Evolutionary conservation across 305 asterid genomes (phyloP).

Genomic region (Salvia sclarea): DNA sequence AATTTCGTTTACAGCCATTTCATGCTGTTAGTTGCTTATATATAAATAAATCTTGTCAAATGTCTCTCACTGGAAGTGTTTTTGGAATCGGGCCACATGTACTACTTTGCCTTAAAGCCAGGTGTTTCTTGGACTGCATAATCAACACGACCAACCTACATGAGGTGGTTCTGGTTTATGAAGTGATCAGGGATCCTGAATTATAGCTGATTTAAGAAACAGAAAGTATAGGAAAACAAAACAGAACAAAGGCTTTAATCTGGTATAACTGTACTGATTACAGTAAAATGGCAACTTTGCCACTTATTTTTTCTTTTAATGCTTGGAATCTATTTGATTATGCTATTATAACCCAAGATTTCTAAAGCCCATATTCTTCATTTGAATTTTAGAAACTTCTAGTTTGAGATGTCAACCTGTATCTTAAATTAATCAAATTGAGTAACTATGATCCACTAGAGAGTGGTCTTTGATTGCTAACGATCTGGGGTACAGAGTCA

Average conservation of each 20-base stretch:
- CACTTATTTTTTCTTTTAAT: not conserved
- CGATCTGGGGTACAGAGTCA: too few relatives aligned
- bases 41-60: not conserved
- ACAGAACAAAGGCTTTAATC: not conserved
- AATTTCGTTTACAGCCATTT: constrained; percentile 22
- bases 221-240: not conserved
- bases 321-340: not conserved
- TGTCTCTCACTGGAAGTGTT: constrained; percentile 14
- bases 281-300: not conserved
- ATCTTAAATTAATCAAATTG: too few relatives aligned
- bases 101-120: constrained; percentile 1
- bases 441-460: too few relatives aligned
- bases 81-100: not conserved
- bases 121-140: not conserved
- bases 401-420: too few relatives aligned
- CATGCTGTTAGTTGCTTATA: constrained; percentile 2
- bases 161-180: not conserved
- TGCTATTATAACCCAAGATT: too few relatives aligned
- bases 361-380: too few relatives aligned
- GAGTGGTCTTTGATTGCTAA: too few relatives aligned
- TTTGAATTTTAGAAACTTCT: too few relatives aligned
- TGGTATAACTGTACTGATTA: not conserved
- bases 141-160: not conserved
- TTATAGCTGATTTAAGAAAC: not conserved
- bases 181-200: not conserved